Evolutionary conservation across 2,329 filamentous ascomycete genomes (phyloP), one percentile per base, ranked within the genome.

Genomic region (Colletotrichum echinochloae): DNA sequence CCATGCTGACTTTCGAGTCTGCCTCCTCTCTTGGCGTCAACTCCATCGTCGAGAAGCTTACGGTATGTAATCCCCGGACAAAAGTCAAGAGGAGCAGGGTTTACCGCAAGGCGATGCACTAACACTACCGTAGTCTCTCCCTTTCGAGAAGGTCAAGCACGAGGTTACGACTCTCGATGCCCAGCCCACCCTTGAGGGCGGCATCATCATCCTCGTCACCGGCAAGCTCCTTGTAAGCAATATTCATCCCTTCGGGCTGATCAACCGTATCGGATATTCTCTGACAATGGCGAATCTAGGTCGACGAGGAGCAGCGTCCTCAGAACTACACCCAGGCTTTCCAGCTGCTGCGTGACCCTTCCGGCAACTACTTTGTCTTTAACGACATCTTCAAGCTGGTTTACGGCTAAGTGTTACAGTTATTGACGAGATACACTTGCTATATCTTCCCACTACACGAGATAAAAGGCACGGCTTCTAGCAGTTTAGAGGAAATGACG

Each of bases 341-440:
- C 89, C 92, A 97, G 82, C 91, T 98, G 73, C 82, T 90, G 74
- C 91, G 90, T 72, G 92, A 94, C 65, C 82, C 82, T 35, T 70
- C 41, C 35, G 91, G 90, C 76, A 90, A 87, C 83, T 97, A 92
- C 86, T 98, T 89, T 81, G 92, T 98, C 80, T 91, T 91, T 85
- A 98, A 98, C 87, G 95, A 98, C 82, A 84, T 98, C 81, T 98
- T 98, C 90, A 93, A 93, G 84, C 89, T 98, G 73, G 89, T 97
- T 76, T 95, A 93, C 83, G 86, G 83, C 79, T 89, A 84, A 73
- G 66, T 20, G 7, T 18, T 33, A 30, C 18, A 49, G 35, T 20
- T 30, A 5, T 30, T 52, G 54, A 41, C 35, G 56, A 64, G 41
- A 60, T 16, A 37, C 30, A 23, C 3, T 46, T 41, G 52, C 49